phyloP scores from a whole-genome alignment of 2,329 filamentous ascomycete species.

The Apiospora sp. region DNA sequence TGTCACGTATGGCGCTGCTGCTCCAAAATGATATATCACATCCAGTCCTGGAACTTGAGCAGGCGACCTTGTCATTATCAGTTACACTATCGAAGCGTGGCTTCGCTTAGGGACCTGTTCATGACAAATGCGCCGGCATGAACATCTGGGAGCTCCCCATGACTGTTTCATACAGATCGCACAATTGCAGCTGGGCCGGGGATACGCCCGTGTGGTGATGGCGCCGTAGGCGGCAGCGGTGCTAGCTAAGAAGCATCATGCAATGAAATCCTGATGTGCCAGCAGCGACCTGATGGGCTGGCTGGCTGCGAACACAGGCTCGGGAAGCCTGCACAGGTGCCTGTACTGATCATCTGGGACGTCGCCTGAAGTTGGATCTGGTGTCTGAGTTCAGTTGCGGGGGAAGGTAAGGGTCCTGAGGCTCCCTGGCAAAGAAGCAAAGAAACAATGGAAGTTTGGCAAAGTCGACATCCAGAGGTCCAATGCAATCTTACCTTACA shows the following conservation, averaged over 20 bases:
- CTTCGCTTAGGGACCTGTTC: conserved; percentile 8
- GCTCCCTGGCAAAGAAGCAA: conserved; percentile 20
- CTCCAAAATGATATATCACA: not conserved
- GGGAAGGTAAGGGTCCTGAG: conserved; percentile 4
- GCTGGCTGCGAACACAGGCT: not conserved
- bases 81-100: conserved; percentile 8
- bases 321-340: not conserved
- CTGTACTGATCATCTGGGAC: conserved; percentile 2
- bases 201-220: conserved; percentile 9
- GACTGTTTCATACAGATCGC: conserved; percentile 17
- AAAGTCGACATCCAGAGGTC: conserved; percentile 9
- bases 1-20: conserved; percentile 10
- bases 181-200: conserved; percentile 9
- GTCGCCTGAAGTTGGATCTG: conserved; percentile 3
- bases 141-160: conserved; percentile 17
- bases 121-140: conserved; percentile 21
- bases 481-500: conserved; percentile 11
- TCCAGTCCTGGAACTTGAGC: not conserved
- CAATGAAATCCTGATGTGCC: conserved; percentile 11
- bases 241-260: not conserved
- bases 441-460: conserved; percentile 12
- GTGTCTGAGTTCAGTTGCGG: conserved; percentile 10
- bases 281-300: not conserved
- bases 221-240: conserved; percentile 6
- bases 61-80: conserved; percentile 16